These are phyloP conservation scores for Phytophthora chlamydospora DNA, from an alignment of 352 stramenopile species.

Conservation along the genomic window DNA sequence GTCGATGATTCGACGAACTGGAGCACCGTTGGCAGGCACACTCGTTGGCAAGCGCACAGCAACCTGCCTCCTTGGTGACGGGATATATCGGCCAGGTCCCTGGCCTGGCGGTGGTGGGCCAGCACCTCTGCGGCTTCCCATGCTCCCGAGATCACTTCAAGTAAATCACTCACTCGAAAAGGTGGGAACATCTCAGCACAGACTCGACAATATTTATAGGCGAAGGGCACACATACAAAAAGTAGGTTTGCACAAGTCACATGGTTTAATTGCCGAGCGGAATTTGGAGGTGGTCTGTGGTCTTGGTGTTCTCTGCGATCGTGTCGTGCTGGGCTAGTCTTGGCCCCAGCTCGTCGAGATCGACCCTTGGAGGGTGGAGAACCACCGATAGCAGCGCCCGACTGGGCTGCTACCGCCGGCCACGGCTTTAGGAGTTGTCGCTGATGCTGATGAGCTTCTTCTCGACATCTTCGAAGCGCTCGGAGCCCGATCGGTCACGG, in stretches of 20 bases:
- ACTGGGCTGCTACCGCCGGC: constrained; percentile 27
- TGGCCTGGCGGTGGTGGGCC: constrained; percentile 17
- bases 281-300: constrained; percentile 33
- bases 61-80: constrained; percentile 26
- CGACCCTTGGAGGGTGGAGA: constrained; percentile 2
- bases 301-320: constrained; percentile 30
- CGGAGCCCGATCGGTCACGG: constrained; percentile 63
- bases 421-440: constrained; percentile 77
- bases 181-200: constrained; percentile 9
- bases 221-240: constrained; percentile 2
- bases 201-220: constrained; percentile 32
- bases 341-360: not conserved
- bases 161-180: constrained; percentile 14
- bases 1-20: not conserved
- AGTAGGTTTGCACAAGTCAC: constrained; percentile 28
- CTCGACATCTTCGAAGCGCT: constrained; percentile 86
- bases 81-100: constrained; percentile 12
- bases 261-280: constrained; percentile 29
- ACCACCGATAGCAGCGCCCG: constrained; percentile 27
- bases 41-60: constrained; percentile 17
- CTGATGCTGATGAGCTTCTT: constrained; percentile 82
- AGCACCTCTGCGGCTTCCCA: constrained; percentile 21
- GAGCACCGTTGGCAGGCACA: constrained; percentile 2
- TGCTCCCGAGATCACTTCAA: constrained; percentile 9
- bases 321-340: constrained; percentile 8